These are phyloP conservation scores for Penicillium sp. DNA, from an alignment of 2,329 filamentous ascomycete genomes.

Conservation along the genomic window DNA sequence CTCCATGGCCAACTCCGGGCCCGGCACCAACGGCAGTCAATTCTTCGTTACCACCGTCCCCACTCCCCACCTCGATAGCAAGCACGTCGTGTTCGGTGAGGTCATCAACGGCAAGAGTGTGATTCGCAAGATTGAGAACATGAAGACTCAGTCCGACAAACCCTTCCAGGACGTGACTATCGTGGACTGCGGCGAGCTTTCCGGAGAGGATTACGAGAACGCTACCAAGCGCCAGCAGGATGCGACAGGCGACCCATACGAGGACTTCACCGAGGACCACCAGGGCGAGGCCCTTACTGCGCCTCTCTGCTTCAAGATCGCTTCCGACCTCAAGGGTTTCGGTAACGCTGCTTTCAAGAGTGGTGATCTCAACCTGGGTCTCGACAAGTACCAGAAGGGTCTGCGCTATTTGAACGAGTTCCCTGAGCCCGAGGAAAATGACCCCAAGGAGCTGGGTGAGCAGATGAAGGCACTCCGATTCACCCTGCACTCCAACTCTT, in stretches of 20 bases:
- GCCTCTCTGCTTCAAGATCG: slow-evolving; percentile 72
- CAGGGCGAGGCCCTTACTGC: slow-evolving; percentile 63
- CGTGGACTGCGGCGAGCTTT: slow-evolving; percentile 81
- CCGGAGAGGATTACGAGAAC: slow-evolving; percentile 65
- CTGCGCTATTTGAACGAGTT: slow-evolving; percentile 86
- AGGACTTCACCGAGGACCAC: slow-evolving; percentile 91
- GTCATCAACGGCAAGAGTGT: slow-evolving; percentile 91
- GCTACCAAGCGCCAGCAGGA: slow-evolving; percentile 71
- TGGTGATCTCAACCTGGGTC: slow-evolving; percentile 66
- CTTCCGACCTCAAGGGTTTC: slow-evolving; percentile 80
- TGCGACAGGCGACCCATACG: slow-evolving; percentile 82
- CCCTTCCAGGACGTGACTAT: slow-evolving; percentile 72
- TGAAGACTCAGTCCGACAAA: slow-evolving; percentile 75
- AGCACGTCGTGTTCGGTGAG: slow-evolving; percentile 97
- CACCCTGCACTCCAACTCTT: slow-evolving; percentile 82
- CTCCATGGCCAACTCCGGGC: slow-evolving; percentile 97
- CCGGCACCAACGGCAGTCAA: slow-evolving; percentile 92
- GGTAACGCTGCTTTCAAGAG: slow-evolving; percentile 91
- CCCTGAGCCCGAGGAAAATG: slow-evolving; percentile 66
- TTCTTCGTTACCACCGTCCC: slow-evolving; percentile 97
- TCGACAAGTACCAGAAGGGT: slow-evolving; percentile 94
- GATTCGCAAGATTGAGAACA: slow-evolving; percentile 85
- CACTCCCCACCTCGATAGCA: slow-evolving; percentile 92
- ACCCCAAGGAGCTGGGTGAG: slow-evolving; percentile 65
- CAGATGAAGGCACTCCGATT: slow-evolving; percentile 75